Evolutionary conservation across 495 filamentous ascomycete genomes (phyloP).

Genomic region (Podospora comata): DNA sequence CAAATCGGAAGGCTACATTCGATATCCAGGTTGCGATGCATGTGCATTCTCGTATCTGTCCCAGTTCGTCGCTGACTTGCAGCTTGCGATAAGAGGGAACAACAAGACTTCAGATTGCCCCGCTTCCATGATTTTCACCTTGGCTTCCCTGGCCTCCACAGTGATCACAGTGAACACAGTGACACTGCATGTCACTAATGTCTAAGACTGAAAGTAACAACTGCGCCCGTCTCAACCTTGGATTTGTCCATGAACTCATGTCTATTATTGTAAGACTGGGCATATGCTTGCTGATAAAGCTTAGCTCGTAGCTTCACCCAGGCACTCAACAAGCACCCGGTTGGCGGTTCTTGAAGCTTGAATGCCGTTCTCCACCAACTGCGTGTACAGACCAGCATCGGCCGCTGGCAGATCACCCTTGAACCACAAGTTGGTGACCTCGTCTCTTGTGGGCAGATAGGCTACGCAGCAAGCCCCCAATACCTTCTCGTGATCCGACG

Average conservation of each 20-base stretch:
- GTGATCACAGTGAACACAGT: background rate
- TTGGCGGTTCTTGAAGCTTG: conserved; percentile 43
- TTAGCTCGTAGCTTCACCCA: conserved; percentile 32
- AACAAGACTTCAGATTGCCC: background rate
- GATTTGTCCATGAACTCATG: background rate
- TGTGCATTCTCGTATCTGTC: background rate
- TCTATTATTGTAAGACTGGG: background rate
- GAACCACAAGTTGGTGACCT: conserved; percentile 90
- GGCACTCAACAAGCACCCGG: conserved; percentile 39
- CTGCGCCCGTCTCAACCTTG: background rate
- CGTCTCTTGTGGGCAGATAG: conserved; percentile 82
- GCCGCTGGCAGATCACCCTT: conserved; percentile 61
- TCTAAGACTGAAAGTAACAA: background rate
- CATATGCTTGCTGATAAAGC: background rate
- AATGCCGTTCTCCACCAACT: conserved; percentile 44
- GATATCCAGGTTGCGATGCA: background rate
- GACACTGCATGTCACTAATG: background rate
- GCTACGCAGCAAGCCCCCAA: conserved; percentile 82
- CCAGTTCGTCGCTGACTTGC: background rate
- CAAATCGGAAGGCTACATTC: background rate
- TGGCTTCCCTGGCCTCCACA: background rate
- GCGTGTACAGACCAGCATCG: conserved; percentile 39
- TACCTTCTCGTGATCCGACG: conserved; percentile 74
- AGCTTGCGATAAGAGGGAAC: background rate
- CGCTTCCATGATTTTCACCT: background rate